A percentile compares a stretch with the other conserved stretches of the same genome.
These are phyloP conservation scores for Cenchrus americanus DNA, from an alignment of 176 grass and related monocot species.

Conservation along the genomic window DNA sequence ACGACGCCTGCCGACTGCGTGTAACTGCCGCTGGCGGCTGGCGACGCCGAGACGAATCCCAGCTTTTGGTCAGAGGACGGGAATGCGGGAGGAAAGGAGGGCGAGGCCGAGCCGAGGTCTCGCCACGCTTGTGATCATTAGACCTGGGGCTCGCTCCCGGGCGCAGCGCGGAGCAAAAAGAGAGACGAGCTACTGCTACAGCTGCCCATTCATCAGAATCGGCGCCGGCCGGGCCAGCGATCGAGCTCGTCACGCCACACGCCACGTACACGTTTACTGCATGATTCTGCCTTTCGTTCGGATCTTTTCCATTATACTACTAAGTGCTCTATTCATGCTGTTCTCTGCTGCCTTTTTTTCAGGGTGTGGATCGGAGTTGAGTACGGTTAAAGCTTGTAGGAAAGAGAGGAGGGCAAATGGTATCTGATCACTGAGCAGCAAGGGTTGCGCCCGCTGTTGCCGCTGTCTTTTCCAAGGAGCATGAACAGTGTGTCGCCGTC, in stretches of 20 bases:
- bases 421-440: slow-evolving; percentile 13
- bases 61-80: slow-evolving; percentile 47
- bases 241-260: not conserved
- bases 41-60: slow-evolving; percentile 12
- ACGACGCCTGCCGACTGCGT: slow-evolving; percentile 6
- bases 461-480: slow-evolving; percentile 23
- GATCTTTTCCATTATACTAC: slow-evolving; percentile 31
- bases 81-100: slow-evolving; percentile 36
- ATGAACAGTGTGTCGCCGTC: not conserved
- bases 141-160: not conserved
- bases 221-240: slow-evolving; percentile 11
- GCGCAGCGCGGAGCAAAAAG: not conserved
- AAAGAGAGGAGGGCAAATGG: not conserved
- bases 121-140: slow-evolving; percentile 56
- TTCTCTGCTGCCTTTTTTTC: not conserved
- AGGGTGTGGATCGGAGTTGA: not conserved
- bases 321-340: not conserved
- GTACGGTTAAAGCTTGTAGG: slow-evolving; percentile 8
- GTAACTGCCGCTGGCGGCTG: slow-evolving; percentile 15
- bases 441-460: not conserved
- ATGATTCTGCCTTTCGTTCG: slow-evolving; percentile 58
- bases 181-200: not conserved
- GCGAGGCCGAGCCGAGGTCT: not conserved
- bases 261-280: not conserved
- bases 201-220: slow-evolving; percentile 27